phyloP scores from a whole-genome alignment of 2,329 filamentous ascomycete species.

The Phyllosticta ampelicida region DNA sequence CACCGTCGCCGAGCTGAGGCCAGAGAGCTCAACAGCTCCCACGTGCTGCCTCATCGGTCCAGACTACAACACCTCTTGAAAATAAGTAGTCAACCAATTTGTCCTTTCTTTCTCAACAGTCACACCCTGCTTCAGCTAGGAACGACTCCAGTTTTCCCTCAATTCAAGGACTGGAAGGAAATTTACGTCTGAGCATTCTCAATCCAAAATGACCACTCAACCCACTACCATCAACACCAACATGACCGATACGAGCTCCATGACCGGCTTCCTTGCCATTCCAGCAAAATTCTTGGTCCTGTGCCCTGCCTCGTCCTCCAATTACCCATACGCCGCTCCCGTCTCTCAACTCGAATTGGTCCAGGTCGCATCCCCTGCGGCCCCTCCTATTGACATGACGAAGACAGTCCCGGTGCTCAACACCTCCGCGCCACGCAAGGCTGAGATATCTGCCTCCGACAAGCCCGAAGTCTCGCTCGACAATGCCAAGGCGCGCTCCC shows the following conservation, averaged over 20 bases:
- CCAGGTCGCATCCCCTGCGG: neutral
- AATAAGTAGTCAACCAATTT: neutral
- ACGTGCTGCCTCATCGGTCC: neutral
- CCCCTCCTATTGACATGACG: neutral
- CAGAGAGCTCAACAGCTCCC: neutral
- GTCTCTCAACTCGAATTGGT: neutral
- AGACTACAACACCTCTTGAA: neutral
- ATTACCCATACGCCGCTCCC: constrained; percentile 9
- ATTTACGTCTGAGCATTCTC: neutral
- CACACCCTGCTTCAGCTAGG: neutral
- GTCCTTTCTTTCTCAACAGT: neutral
- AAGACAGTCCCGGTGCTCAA: neutral
- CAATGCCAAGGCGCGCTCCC: constrained; percentile 32
- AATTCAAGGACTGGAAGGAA: neutral
- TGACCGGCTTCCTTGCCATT: constrained; percentile 13
- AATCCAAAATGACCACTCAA: neutral
- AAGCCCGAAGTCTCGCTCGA: constrained; percentile 3
- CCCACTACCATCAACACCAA: neutral
- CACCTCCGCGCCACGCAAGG: neutral
- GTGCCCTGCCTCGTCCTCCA: constrained; percentile 13
- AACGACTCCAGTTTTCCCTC: neutral
- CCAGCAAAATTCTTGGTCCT: constrained; percentile 14
- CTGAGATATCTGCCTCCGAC: neutral
- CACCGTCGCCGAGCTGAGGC: neutral
- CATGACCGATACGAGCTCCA: constrained; percentile 3